Evolutionary conservation across 345 rosid species (phyloP).

Genomic region (Aquilaria yunnanensis): DNA sequence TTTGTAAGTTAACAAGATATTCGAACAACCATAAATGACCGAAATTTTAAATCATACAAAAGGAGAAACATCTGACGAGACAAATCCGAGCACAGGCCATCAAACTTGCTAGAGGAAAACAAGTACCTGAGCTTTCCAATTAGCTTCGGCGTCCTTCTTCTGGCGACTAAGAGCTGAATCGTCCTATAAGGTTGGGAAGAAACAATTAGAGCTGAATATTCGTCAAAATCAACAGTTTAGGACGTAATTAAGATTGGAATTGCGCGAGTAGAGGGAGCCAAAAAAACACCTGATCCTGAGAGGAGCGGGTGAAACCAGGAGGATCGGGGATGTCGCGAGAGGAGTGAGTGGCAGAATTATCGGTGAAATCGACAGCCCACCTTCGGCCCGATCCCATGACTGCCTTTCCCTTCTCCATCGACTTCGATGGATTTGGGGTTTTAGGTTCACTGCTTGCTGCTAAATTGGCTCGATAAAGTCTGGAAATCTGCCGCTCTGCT

Average conservation of each 20-base stretch:
- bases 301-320: slow-evolving; percentile 84
- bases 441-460: not conserved
- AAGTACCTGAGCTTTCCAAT: slow-evolving; percentile 90
- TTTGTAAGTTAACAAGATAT: no score
- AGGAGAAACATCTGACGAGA: no score
- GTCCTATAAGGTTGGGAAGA: slow-evolving; percentile 39
- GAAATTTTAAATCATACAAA: no score
- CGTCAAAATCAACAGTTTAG: not conserved
- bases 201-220: not conserved
- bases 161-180: slow-evolving; percentile 76
- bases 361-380: slow-evolving; percentile 98
- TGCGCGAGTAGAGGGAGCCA: not conserved
- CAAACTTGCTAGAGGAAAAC: not conserved
- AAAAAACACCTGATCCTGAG: slow-evolving; percentile 67
- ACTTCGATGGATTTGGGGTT: no score
- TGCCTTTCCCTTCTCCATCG: slow-evolving; percentile 96
- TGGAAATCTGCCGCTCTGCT: no score
- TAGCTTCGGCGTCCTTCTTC: slow-evolving; percentile 98
- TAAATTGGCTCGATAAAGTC: not conserved
- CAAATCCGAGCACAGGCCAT: no score
- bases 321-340: slow-evolving; percentile 94
- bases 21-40: no score
- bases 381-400: slow-evolving; percentile 93
- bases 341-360: slow-evolving; percentile 66
- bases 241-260: not conserved